Evolutionary conservation across 495 filamentous ascomycete genomes (phyloP).

Genomic region (Penicillium riverlandense): DNA sequence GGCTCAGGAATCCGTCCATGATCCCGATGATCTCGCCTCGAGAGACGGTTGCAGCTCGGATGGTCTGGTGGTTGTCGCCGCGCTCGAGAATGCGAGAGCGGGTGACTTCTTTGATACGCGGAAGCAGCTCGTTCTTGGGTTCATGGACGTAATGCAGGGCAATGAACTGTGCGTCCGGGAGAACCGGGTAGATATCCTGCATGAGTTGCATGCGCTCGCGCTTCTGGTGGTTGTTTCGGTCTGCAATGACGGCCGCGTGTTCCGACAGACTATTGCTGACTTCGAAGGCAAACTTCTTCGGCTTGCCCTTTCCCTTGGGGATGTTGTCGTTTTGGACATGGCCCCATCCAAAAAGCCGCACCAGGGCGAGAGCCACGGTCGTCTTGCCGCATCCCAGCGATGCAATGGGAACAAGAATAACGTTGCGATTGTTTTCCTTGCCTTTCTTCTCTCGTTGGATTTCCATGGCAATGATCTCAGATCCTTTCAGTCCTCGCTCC

Average conservation of each 20-base stretch:
- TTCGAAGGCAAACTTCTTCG: constrained; percentile 62
- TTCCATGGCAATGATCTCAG: constrained; percentile 71
- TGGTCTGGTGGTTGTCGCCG: constrained; percentile 97
- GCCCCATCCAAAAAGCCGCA: constrained; percentile 83
- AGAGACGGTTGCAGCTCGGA: constrained; percentile 66
- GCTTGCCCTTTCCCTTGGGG: constrained; percentile 60
- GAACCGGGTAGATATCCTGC: constrained; percentile 56
- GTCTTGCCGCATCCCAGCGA: constrained; percentile 97
- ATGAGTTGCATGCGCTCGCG: constrained; percentile 86
- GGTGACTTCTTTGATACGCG: constrained; percentile 66
- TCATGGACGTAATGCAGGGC: constrained; percentile 90
- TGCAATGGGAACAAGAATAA: constrained; percentile 80
- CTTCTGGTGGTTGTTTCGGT: constrained; percentile 86
- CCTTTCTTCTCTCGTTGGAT: constrained; percentile 21
- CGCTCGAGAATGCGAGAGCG: constrained; percentile 71
- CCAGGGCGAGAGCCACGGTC: constrained; percentile 76
- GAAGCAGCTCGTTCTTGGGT: constrained; percentile 44
- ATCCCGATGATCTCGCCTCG: constrained; percentile 69
- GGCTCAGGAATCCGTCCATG: constrained; percentile 87
- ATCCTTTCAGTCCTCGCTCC: constrained; percentile 73
- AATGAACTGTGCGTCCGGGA: constrained; percentile 64
- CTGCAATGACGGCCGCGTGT: constrained; percentile 73
- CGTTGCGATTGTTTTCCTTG: constrained; percentile 47
- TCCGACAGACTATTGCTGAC: constrained; percentile 52
- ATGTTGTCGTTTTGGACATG: constrained; percentile 98